Conservation (phyloP, 495 filamentous ascomycete species). For the Penicillium subrubescens region DNA sequence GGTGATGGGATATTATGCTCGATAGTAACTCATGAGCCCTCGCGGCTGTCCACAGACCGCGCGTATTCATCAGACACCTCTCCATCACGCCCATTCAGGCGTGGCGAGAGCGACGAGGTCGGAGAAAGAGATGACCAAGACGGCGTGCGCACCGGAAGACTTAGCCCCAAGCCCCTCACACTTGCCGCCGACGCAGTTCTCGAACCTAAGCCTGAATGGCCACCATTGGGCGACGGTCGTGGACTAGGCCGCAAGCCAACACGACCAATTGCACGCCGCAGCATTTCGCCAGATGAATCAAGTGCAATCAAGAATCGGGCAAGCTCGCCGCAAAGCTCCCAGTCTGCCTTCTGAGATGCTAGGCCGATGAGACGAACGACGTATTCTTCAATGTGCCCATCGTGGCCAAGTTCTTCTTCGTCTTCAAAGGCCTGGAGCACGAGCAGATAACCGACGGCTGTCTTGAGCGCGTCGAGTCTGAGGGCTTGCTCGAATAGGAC, state of each 20-base stretch:
- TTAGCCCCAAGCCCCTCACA: slow-evolving; percentile 45
- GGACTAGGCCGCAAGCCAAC: slow-evolving; percentile 50
- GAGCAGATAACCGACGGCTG: slow-evolving; percentile 94
- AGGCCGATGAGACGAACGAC: slow-evolving; percentile 79
- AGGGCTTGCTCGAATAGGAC: slow-evolving; percentile 92
- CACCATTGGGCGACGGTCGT: slow-evolving; percentile 23
- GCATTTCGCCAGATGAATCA: slow-evolving; percentile 80
- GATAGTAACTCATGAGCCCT: slow-evolving; percentile 11
- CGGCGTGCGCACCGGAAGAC: slow-evolving; percentile 34
- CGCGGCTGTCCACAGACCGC: slow-evolving; percentile 20
- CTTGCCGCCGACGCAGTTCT: slow-evolving; percentile 33
- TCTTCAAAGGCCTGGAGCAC: slow-evolving; percentile 94
- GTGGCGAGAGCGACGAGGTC: slow-evolving; percentile 33
- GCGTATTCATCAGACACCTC: slow-evolving; percentile 26
- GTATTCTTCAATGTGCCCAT: slow-evolving; percentile 62
- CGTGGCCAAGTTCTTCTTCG: slow-evolving; percentile 64
- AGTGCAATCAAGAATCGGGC: slow-evolving; percentile 91
- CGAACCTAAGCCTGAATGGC: slow-evolving; percentile 21
- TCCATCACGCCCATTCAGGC: slow-evolving; percentile 21
- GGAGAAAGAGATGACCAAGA: slow-evolving; percentile 45
- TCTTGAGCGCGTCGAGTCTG: slow-evolving; percentile 82
- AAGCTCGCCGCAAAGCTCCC: slow-evolving; percentile 95
- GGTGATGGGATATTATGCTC: neutral
- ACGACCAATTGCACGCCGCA: slow-evolving; percentile 75
- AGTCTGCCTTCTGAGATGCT: slow-evolving; percentile 84